These are phyloP conservation scores for Ligustrum vulgare DNA, from an alignment of 257 asterid genomes.

Conservation along the genomic window DNA sequence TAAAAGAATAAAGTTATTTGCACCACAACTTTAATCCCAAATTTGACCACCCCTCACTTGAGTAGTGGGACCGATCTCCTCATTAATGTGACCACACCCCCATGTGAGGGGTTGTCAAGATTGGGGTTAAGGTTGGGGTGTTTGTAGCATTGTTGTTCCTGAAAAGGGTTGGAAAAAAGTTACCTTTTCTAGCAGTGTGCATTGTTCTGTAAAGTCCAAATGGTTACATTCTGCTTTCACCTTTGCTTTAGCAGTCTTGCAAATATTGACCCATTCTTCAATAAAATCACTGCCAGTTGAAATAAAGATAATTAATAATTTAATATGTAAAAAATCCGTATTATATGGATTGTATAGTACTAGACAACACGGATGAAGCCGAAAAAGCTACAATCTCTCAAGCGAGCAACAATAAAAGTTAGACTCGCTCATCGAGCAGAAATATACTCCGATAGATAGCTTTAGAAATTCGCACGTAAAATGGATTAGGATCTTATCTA, in stretches of 20 bases:
- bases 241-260: constrained; percentile 69
- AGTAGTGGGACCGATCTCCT: too few species aligned
- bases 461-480: too few species aligned
- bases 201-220: constrained; percentile 53
- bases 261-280: constrained; percentile 85
- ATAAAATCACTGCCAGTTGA: constrained; percentile 64
- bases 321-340: background rate
- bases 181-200: constrained; percentile 75
- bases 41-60: too few species aligned
- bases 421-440: too few species aligned
- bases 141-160: too few species aligned
- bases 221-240: constrained; percentile 42
- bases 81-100: too few species aligned
- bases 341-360: background rate
- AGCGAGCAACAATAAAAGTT: too few species aligned
- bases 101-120: too few species aligned
- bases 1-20: too few species aligned
- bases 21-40: too few species aligned
- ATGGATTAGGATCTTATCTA: too few species aligned
- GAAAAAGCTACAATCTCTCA: background rate
- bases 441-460: background rate
- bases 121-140: too few species aligned
- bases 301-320: background rate
- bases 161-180: background rate
- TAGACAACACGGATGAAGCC: background rate